These are phyloP conservation scores for Aspergillus sp. DNA, from an alignment of 2,329 filamentous ascomycete genomes.

Conservation along the genomic window DNA sequence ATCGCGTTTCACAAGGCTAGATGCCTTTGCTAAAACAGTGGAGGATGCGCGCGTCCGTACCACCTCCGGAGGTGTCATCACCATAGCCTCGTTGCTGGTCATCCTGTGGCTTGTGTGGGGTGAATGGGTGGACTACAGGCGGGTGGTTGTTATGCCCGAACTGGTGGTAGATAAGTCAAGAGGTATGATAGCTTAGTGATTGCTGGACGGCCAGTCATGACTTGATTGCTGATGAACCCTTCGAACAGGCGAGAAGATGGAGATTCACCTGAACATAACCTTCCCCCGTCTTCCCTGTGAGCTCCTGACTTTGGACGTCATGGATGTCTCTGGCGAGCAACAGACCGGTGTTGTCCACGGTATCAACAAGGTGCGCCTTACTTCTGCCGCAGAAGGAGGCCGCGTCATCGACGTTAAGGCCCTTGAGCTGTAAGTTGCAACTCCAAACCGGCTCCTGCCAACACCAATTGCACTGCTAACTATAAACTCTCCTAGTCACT, in stretches of 20 bases:
- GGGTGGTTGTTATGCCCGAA: conserved; percentile 84
- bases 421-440: conserved; percentile 63
- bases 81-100: conserved; percentile 82
- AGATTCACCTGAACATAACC: conserved; percentile 96
- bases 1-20: conserved; percentile 92
- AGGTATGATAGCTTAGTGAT: conserved; percentile 56
- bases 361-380: conserved; percentile 84
- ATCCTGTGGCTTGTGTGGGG: conserved; percentile 88
- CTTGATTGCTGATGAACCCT: conserved; percentile 20
- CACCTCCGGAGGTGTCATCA: conserved; percentile 92
- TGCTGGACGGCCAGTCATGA: background rate
- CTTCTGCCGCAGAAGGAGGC: conserved; percentile 71
- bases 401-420: conserved; percentile 70
- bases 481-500: conserved; percentile 54
- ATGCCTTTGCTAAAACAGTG: conserved; percentile 98
- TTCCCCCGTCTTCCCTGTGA: conserved; percentile 95
- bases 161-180: conserved; percentile 94
- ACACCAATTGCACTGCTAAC: background rate
- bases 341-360: conserved; percentile 93
- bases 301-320: conserved; percentile 92
- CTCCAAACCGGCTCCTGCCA: conserved; percentile 16
- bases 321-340: conserved; percentile 97
- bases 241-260: conserved; percentile 85
- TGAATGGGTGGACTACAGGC: conserved; percentile 93
- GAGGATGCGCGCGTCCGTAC: conserved; percentile 96